Conservation (phyloP, 129 eudicot genomes). For the Arctium lappa region DNA sequence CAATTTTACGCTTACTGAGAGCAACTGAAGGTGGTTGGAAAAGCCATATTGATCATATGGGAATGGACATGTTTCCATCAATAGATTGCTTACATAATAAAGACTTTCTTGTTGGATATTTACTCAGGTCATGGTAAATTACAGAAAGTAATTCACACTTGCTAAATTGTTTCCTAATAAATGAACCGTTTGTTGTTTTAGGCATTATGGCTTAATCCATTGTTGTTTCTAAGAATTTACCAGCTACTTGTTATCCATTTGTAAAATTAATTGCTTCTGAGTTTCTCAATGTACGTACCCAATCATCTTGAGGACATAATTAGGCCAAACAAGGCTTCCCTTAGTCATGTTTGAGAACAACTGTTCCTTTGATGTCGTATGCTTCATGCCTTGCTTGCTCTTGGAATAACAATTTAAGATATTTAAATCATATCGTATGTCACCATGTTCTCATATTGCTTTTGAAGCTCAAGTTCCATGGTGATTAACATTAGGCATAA, state of each 20-base stretch:
- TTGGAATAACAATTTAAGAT: not conserved
- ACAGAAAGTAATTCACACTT: not conserved
- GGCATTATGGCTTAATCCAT: not conserved
- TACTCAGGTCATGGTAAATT: not conserved
- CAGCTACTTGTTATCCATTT: not conserved
- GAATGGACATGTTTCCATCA: not conserved
- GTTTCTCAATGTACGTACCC: not conserved
- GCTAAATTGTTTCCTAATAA: not conserved
- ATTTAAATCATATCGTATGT: not conserved
- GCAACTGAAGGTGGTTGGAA: not conserved
- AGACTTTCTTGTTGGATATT: not conserved
- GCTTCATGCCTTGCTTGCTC: not conserved
- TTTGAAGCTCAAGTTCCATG: not conserved
- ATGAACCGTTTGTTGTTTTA: not conserved
- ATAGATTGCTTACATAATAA: not conserved
- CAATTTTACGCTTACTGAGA: constrained; percentile 19
- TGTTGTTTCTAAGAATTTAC: not conserved
- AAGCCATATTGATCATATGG: not conserved
- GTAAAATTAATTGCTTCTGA: not conserved
- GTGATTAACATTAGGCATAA: not conserved
- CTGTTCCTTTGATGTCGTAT: not conserved
- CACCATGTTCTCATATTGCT: not conserved
- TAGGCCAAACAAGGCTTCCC: not conserved
- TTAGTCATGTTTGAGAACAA: not conserved
- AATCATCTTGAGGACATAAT: not conserved